phyloP scores from a whole-genome alignment of 768 basidiomycete species.

The Symmetrospora coprosmae region DNA sequence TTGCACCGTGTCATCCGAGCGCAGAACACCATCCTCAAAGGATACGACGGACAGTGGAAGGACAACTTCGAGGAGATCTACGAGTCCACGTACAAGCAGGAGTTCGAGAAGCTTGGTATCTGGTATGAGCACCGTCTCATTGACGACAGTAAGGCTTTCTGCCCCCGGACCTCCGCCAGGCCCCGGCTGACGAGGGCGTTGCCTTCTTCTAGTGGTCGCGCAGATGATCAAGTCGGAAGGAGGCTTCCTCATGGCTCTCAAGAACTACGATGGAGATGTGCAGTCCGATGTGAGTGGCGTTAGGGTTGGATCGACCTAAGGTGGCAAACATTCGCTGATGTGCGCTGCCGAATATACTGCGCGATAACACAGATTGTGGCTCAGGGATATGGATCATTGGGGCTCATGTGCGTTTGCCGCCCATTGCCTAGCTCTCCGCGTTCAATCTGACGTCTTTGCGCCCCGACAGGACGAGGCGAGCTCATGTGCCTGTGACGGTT shows the following conservation, averaged over 20 bases:
- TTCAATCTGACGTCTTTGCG: too few species aligned
- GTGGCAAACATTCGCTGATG: neutral
- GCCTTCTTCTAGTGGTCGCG: constrained; percentile 57
- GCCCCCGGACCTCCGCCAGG: constrained; percentile 25
- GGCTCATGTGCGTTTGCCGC: constrained; percentile 99
- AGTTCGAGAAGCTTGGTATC: constrained; percentile 39
- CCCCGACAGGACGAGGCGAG: too few species aligned
- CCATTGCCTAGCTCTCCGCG: too few species aligned
- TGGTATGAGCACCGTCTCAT: constrained; percentile 80
- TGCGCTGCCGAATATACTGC: neutral
- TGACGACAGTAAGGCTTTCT: constrained; percentile 46
- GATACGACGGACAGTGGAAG: constrained; percentile 97
- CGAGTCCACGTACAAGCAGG: constrained; percentile 45
- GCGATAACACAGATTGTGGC: constrained; percentile 62
- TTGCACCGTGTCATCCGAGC: constrained; percentile 66
- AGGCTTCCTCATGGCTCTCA: constrained; percentile 66
- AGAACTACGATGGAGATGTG: constrained; percentile 32
- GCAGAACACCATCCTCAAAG: constrained; percentile 95
- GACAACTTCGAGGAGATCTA: constrained; percentile 95
- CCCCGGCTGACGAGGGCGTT: constrained; percentile 28
- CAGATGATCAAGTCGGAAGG: constrained; percentile 93
- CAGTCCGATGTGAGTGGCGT: neutral
- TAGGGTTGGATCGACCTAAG: neutral
- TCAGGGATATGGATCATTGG: constrained; percentile 88
- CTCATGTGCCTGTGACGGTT: too few species aligned